Base-by-base conservation (phyloP, 306 rosid genomes). In the Gastrolobium bilobum region DNA sequence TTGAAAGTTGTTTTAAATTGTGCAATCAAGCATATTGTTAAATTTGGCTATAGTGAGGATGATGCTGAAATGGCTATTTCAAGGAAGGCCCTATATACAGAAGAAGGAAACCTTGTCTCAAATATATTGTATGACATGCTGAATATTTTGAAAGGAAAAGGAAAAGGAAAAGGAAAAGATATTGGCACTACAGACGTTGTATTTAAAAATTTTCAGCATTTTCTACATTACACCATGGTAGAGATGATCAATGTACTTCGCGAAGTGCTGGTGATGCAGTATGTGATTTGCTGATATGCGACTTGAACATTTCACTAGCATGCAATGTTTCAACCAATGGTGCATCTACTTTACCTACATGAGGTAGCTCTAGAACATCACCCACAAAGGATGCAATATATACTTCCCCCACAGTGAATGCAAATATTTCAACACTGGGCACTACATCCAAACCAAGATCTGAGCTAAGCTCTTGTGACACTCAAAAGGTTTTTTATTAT, bases 271-370 rank as follows among this genome's bases (percentile, higher is more conserved):
- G 85, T 11, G 97, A 91, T 56, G 97, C 92, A 57, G 86, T 91
- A 93, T 91, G 97, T 93, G 71, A 77, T 77, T 82, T 89, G 82
- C 59, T 91, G 84, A 73, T 91, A 43, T 83, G 84, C 20, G 93
- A 89, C 80, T 75, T 91, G 76, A 89, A 88, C 78, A 79, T 91
- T 53, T 51, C 81, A 63, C 97, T 80, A 15, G 97, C 90, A 38
- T 83, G 87, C 84, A 20, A 20, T 20, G 26, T 20, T 20, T 20
- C 26, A 20, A 20, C 26, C 26, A 20, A 20, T 20, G 26, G 26
- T 20, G 26, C 26, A 20, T 20, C 26, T 20, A 1, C 26, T 20
- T 20, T 20, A 20, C 26, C 26, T 20, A 1, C 26, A 20, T 0
- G 26, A 20, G 26, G 26, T 20, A 20, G 26, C 26, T 20, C 26